Evolutionary conservation across 2,329 filamentous ascomycete genomes (phyloP).

Genomic region (Phyllosticta ampelicida): DNA sequence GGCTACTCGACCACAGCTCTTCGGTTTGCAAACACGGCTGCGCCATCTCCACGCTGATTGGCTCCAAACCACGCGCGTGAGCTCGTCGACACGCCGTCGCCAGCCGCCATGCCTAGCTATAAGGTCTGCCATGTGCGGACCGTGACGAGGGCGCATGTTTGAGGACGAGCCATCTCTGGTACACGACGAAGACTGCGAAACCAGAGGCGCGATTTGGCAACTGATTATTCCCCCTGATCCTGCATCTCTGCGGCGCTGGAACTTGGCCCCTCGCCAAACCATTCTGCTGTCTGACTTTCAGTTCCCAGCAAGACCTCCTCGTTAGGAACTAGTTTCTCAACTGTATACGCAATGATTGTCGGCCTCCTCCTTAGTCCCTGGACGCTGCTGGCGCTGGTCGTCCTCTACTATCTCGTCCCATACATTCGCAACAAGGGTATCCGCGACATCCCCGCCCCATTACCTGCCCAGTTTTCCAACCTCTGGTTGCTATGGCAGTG

Average conservation of each 20-base stretch:
- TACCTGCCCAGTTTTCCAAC: constrained; percentile 59
- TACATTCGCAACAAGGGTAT: constrained; percentile 50
- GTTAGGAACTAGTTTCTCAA: background rate
- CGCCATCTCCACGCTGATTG: background rate
- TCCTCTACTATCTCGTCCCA: constrained; percentile 47
- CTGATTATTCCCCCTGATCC: background rate
- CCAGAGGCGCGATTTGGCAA: background rate
- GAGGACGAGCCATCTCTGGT: background rate
- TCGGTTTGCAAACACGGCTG: constrained; percentile 4
- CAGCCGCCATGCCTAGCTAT: background rate
- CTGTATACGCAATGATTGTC: constrained; percentile 18
- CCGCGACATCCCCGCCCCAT: constrained; percentile 49
- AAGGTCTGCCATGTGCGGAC: background rate
- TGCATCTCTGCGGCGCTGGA: background rate
- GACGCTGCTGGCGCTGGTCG: constrained; percentile 37
- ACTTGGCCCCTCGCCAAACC: background rate
- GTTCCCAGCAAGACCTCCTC: background rate
- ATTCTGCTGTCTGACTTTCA: background rate
- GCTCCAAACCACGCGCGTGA: background rate
- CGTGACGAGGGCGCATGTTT: background rate
- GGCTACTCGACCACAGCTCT: background rate
- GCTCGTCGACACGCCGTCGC: background rate
- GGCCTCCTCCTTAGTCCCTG: constrained; percentile 35
- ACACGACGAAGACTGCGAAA: background rate
- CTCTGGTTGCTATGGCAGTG: constrained; percentile 62